phyloP scores from a whole-genome alignment of 331 rosid genomes.

The Quercus tomentella region DNA sequence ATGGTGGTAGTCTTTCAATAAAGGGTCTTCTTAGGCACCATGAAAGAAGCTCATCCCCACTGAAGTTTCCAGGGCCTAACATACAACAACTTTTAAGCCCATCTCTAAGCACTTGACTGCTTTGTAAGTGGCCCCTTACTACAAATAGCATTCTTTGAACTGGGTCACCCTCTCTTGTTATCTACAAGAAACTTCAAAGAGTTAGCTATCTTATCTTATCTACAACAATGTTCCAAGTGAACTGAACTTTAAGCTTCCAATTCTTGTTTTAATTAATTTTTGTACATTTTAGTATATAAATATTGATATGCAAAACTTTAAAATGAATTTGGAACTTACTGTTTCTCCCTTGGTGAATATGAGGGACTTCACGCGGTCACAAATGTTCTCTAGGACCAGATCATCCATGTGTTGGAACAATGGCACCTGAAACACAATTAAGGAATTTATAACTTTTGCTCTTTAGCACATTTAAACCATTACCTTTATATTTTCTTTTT shows the following conservation, averaged over 20 bases:
- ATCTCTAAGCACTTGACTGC: conserved; percentile 80
- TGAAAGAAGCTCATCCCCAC: conserved; percentile 87
- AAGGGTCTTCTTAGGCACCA: conserved; percentile 90
- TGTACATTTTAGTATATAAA: neutral
- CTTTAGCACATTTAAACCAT: neutral
- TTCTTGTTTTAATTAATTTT: neutral
- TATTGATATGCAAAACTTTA: neutral
- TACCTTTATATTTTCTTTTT: no score
- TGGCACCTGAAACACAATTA: conserved; percentile 54
- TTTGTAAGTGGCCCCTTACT: conserved; percentile 89
- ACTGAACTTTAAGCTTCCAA: neutral
- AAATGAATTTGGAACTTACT: conserved; percentile 33
- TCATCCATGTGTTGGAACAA: conserved; percentile 95
- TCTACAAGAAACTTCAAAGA: conserved; percentile 30
- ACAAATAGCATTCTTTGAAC: conserved; percentile 93
- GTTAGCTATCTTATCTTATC: neutral
- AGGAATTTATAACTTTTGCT: neutral
- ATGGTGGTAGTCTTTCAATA: conserved; percentile 70
- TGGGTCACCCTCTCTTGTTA: conserved; percentile 81
- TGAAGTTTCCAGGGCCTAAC: conserved; percentile 95
- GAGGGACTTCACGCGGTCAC: conserved; percentile 91
- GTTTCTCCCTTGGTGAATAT: conserved; percentile 93
- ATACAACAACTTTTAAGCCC: conserved; percentile 86
- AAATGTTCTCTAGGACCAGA: conserved; percentile 82
- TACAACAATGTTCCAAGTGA: no score